phyloP scores from a whole-genome alignment of 768 basidiomycete species.

The Astraeus odoratus region DNA sequence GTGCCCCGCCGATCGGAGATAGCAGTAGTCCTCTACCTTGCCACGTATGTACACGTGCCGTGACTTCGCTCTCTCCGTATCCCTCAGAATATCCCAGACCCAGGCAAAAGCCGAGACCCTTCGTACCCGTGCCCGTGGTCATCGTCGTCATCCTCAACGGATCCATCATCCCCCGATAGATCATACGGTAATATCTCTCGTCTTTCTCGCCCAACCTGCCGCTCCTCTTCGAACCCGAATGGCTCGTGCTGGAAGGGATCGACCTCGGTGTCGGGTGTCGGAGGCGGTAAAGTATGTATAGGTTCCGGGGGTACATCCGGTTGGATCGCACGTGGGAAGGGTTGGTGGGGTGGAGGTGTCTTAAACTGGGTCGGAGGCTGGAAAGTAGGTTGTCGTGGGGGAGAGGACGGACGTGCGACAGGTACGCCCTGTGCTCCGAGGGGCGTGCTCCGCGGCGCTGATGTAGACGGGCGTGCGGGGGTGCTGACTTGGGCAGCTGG shows the following conservation, averaged over 20 bases:
- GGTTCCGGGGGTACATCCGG: constrained; percentile 8
- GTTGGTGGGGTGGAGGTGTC: constrained; percentile 1
- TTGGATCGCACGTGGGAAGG: constrained; percentile 1
- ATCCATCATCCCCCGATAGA: constrained; percentile 19
- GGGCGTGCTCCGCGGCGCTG: not conserved
- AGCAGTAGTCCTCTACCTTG: no score
- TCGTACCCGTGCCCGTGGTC: constrained; percentile 20
- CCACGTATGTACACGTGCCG: no score
- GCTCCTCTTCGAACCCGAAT: constrained; percentile 17
- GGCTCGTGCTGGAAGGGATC: constrained; percentile 29
- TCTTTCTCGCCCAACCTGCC: constrained; percentile 6
- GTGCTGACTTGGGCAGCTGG: not conserved
- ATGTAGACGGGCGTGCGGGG: not conserved
- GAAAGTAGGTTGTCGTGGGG: constrained; percentile 8
- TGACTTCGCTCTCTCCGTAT: not conserved
- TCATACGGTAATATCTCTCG: constrained; percentile 19
- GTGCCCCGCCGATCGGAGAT: no score
- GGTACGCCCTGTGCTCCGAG: no score
- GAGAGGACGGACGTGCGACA: not conserved
- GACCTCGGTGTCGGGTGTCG: constrained; percentile 25
- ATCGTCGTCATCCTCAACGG: constrained; percentile 13
- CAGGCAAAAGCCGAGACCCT: constrained; percentile 36
- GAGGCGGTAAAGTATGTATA: constrained; percentile 11
- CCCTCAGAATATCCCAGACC: constrained; percentile 35
- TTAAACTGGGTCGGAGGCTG: constrained; percentile 8